Conservation (phyloP, 257 asterid genomes). For the Primulina huaijiensis region DNA sequence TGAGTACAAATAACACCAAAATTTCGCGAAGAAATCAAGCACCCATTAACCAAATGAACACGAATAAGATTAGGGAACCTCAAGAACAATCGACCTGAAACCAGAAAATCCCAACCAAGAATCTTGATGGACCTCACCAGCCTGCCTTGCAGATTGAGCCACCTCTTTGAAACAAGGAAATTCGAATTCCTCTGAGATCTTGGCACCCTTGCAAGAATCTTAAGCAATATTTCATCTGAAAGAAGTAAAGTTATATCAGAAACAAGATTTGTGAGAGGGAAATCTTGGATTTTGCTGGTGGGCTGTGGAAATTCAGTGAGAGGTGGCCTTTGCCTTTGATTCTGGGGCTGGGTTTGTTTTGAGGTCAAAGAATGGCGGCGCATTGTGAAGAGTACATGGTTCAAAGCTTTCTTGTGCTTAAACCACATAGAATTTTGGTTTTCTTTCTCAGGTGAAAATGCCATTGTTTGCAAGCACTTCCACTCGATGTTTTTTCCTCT, state of each 20-base stretch:
- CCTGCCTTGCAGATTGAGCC: slow-evolving; percentile 87
- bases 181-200: slow-evolving; percentile 54
- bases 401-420: slow-evolving; percentile 58
- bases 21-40: slow-evolving; percentile 40
- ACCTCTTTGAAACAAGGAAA: slow-evolving; percentile 65
- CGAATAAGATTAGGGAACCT: slow-evolving; percentile 73
- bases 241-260: slow-evolving; percentile 63
- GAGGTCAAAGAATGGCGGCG: slow-evolving; percentile 49
- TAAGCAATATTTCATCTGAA: slow-evolving; percentile 64
- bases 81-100: slow-evolving; percentile 57
- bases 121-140: slow-evolving; percentile 67
- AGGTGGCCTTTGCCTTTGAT: slow-evolving; percentile 5
- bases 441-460: slow-evolving; percentile 49
- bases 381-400: slow-evolving; percentile 54
- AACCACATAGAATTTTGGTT: slow-evolving; percentile 46
- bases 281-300: slow-evolving; percentile 38
- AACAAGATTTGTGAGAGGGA: slow-evolving; percentile 35
- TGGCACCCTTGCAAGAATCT: slow-evolving; percentile 56
- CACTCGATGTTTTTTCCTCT: slow-evolving; percentile 1
- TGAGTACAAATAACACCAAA: slow-evolving; percentile 45
- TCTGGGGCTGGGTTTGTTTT: slow-evolving; percentile 27
- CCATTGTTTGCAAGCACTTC: slow-evolving; percentile 28
- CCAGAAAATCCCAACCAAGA: slow-evolving; percentile 75
- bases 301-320: slow-evolving; percentile 17
- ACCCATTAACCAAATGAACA: slow-evolving; percentile 58